Percentiles rank a stretch among this genome's conserved stretches.
Conservation (phyloP, 2,329 filamentous ascomycete genomes). For the Pseudocercospora cruenta region DNA sequence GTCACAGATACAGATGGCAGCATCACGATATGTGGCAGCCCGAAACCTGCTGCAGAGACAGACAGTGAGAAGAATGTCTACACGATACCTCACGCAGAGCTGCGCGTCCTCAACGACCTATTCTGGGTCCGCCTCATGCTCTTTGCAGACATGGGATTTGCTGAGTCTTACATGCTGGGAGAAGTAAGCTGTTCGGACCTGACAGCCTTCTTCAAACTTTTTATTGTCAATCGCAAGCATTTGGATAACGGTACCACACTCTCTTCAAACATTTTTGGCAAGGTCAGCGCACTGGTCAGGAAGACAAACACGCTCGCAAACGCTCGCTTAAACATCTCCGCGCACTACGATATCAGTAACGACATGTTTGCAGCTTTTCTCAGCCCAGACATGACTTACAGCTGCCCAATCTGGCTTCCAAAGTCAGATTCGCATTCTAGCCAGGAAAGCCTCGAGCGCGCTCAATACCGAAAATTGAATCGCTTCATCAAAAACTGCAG, state of each 20-base stretch:
- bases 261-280: constrained; percentile 62
- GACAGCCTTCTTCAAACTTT: constrained; percentile 73
- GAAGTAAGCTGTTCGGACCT: constrained; percentile 70
- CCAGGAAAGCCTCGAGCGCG: constrained; percentile 64
- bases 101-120: constrained; percentile 65
- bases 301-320: constrained; percentile 53
- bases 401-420: constrained; percentile 68
- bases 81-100: constrained; percentile 53
- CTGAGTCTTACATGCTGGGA: constrained; percentile 73
- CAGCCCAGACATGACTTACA: constrained; percentile 77
- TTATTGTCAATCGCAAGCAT: constrained; percentile 59
- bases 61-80: constrained; percentile 43
- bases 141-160: constrained; percentile 76
- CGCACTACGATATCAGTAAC: constrained; percentile 77
- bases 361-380: constrained; percentile 76
- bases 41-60: constrained; percentile 38
- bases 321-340: constrained; percentile 68
- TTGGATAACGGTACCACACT: constrained; percentile 67
- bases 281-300: constrained; percentile 58
- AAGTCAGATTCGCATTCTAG: constrained; percentile 45
- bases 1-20: constrained; percentile 50
- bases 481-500: constrained; percentile 67
- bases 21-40: constrained; percentile 49
- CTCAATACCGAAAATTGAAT: constrained; percentile 68
- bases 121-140: constrained; percentile 72